Evolutionary conservation across 2,329 filamentous ascomycete genomes (phyloP).

Genomic region (Alternaria burnsii): DNA sequence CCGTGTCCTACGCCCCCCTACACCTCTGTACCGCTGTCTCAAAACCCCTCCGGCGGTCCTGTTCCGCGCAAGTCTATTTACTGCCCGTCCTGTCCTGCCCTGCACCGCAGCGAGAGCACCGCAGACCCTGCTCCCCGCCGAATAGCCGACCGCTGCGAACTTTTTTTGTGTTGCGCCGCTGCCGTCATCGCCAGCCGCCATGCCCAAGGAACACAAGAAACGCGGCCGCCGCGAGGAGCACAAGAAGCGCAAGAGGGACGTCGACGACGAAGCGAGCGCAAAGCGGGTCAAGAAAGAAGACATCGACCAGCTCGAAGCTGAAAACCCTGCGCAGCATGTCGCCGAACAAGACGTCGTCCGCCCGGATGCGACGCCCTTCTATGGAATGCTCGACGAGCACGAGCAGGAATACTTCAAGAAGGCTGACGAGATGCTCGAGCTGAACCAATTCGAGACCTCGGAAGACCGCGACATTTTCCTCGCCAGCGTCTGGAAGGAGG

Average conservation of each 20-base stretch:
- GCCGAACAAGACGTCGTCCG: conserved; percentile 42
- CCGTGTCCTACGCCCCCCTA: conserved; percentile 16
- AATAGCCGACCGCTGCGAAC: conserved; percentile 23
- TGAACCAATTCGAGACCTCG: conserved; percentile 82
- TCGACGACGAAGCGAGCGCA: conserved; percentile 40
- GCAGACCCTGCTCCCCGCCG: background rate
- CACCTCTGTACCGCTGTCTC: conserved; percentile 12
- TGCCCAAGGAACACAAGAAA: conserved; percentile 69
- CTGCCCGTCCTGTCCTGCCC: conserved; percentile 1
- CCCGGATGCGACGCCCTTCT: conserved; percentile 76
- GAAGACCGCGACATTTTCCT: conserved; percentile 68
- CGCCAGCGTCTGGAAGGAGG: conserved; percentile 85
- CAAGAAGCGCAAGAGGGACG: conserved; percentile 56
- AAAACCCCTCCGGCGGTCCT: background rate
- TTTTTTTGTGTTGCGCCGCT: conserved; percentile 24
- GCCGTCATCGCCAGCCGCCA: conserved; percentile 48
- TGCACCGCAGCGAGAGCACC: background rate
- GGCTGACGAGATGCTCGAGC: conserved; percentile 87
- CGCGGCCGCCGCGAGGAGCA: conserved; percentile 63
- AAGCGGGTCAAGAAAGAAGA: conserved; percentile 48
- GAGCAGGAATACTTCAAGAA: conserved; percentile 96
- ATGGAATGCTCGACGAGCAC: conserved; percentile 88
- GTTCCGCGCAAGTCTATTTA: background rate
- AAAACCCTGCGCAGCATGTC: conserved; percentile 30
- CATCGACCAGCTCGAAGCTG: conserved; percentile 23